Evolutionary conservation across 345 rosid species (phyloP).

Genomic region (Microcos paniculata): DNA sequence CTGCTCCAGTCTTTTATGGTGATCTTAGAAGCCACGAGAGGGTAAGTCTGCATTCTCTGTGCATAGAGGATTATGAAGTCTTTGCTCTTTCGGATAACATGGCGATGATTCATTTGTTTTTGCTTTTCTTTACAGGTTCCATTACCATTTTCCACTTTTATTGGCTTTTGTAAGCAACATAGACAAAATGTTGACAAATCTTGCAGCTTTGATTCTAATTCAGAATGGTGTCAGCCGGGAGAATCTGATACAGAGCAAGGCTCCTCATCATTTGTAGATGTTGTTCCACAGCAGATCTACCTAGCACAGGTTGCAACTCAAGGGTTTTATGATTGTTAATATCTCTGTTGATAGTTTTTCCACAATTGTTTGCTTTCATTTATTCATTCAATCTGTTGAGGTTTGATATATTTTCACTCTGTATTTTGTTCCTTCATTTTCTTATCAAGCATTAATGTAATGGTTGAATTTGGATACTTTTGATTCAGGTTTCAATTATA

Average conservation of each 20-base stretch:
- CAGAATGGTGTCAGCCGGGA: conserved; percentile 20
- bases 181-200: conserved; percentile 29
- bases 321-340: neutral
- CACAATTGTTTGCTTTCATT: neutral
- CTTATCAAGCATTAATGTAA: neutral
- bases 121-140: conserved; percentile 50
- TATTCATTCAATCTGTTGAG: conserved; percentile 20
- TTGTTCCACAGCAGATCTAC: conserved; percentile 57
- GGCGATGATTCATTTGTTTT: neutral
- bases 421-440: neutral
- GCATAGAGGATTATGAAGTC: conserved; percentile 7
- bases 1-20: conserved; percentile 73
- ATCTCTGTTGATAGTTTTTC: neutral
- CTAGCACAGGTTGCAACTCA: conserved; percentile 69
- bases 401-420: neutral
- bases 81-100: neutral
- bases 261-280: conserved; percentile 27
- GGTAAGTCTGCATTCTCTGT: conserved; percentile 33
- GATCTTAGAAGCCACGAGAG: conserved; percentile 92
- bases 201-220: conserved; percentile 18
- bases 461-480: conserved; percentile 2
- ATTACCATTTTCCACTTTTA: conserved; percentile 67
- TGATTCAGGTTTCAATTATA: conserved; percentile 61
- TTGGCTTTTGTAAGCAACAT: conserved; percentile 62
- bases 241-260: conserved; percentile 28